These are phyloP conservation scores for Acer saccharum DNA, from an alignment of 345 rosid species.

Conservation along the genomic window DNA sequence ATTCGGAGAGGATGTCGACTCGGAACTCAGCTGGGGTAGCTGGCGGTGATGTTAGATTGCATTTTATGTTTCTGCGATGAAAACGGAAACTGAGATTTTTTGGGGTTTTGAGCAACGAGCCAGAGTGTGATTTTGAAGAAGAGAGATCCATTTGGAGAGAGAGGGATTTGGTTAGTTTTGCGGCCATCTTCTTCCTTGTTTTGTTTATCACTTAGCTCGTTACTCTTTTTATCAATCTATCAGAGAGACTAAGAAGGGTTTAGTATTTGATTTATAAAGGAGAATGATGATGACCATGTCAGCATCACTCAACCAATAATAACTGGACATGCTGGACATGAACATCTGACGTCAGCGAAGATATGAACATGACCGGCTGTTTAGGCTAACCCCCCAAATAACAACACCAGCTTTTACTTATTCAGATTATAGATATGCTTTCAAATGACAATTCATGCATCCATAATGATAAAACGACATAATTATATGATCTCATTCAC, in stretches of 20 bases:
- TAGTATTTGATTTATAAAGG: background rate
- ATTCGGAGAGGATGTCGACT: conserved; percentile 81
- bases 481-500: background rate
- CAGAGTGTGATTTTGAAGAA: background rate
- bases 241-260: background rate
- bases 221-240: too few species aligned
- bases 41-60: conserved; percentile 13
- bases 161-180: background rate
- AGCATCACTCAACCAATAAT: background rate
- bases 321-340: too few species aligned
- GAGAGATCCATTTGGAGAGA: background rate
- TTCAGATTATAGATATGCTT: too few species aligned
- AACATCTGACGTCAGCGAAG: background rate
- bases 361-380: background rate
- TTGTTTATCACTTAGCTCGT: too few species aligned
- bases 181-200: background rate
- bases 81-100: background rate
- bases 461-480: too few species aligned
- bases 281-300: background rate
- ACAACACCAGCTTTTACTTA: too few species aligned
- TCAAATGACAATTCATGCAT: too few species aligned
- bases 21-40: conserved; percentile 41
- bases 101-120: background rate
- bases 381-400: too few species aligned
- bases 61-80: background rate